Base-by-base conservation (phyloP, 2,329 filamentous ascomycete species). In the Aspergillus thermomutatus region DNA sequence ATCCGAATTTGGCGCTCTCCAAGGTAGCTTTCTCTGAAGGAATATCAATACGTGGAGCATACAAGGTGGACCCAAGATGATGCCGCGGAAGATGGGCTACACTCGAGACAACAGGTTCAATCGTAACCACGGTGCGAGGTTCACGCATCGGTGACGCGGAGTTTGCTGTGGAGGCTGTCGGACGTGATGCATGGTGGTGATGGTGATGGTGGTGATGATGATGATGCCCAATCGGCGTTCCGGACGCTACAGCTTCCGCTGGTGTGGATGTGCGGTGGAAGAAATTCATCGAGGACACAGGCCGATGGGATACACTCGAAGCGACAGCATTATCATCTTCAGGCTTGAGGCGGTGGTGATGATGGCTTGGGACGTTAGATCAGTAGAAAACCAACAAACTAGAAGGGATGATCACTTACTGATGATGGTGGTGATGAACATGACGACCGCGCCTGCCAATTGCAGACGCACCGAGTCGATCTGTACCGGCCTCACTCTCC, bases 31-130 rank as follows among this genome's bases (percentile, higher is more conserved):
- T 72, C 14, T 66, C 75, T 2, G 78, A 72, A 1, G 79, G 79
- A 4, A 79, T 66, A 2, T 78, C 76, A 4, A 96, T 79, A 5
- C 79, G 82, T 0, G 90, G 85, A 50, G 88, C 82, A 70, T 97
- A 97, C 14, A 96, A 80, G 3, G 90, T 88, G 56, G 91, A 90
- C 34, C 93, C 93, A 2, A 97, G 83, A 69, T 97, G 92, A 54
- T 86, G 83, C 9, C 92, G 87, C 8, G 90, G 89, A 19, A 85
- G 81, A 56, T 88, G 78, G 0, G 87, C 81, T 3, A 93, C 86
- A 28, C 85, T 87, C 1, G 91, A 86, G 11, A 96, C 73, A 0
- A 96, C 84, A 0, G 84, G 81, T 60, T 89, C 82, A 1, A 88
- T 89, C 9, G 83, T 83, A 25, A 96, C 82, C 17, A 82, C 84